Percentiles rank a stretch among this genome's conserved stretches.
phyloP scores from a whole-genome alignment of 495 filamentous ascomycete species.

The Hyaloscypha bicolor region DNA sequence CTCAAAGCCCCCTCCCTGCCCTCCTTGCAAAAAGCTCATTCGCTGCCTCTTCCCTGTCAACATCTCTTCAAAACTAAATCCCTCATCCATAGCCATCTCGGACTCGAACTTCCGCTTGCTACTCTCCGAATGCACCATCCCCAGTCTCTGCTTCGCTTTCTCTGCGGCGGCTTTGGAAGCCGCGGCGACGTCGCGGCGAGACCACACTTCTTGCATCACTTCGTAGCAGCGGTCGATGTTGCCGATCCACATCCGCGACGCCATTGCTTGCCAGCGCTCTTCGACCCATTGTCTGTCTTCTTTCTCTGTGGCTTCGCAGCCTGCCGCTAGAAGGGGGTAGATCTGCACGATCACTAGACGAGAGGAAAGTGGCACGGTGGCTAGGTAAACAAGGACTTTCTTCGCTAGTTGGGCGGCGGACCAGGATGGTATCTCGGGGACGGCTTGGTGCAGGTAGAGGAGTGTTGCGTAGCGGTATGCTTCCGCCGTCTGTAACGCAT shows the following conservation, averaged over 20 bases:
- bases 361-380: slow-evolving; percentile 63
- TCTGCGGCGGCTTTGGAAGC: slow-evolving; percentile 25
- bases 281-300: slow-evolving; percentile 73
- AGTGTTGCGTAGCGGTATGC: slow-evolving; percentile 78
- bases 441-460: slow-evolving; percentile 75
- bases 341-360: slow-evolving; percentile 75
- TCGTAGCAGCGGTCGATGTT: slow-evolving; percentile 67
- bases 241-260: slow-evolving; percentile 66
- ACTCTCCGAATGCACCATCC: slow-evolving; percentile 30
- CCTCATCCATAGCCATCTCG: slow-evolving; percentile 31
- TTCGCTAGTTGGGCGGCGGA: slow-evolving; percentile 61
- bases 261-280: slow-evolving; percentile 66
- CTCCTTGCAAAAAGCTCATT: slow-evolving; percentile 14
- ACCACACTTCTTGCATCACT: slow-evolving; percentile 60
- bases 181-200: slow-evolving; percentile 51
- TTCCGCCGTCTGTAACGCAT: slow-evolving; percentile 72
- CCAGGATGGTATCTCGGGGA: slow-evolving; percentile 69
- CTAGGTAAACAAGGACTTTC: slow-evolving; percentile 61
- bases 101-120: slow-evolving; percentile 32
- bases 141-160: slow-evolving; percentile 32
- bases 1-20: not conserved
- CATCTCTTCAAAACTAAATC: slow-evolving; percentile 32
- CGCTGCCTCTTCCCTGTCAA: slow-evolving; percentile 27
- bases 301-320: slow-evolving; percentile 62
- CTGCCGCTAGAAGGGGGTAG: slow-evolving; percentile 73